Conservation (phyloP, 2,329 filamentous ascomycete genomes). For the Immersiporthe knoxdaviesiana region DNA sequence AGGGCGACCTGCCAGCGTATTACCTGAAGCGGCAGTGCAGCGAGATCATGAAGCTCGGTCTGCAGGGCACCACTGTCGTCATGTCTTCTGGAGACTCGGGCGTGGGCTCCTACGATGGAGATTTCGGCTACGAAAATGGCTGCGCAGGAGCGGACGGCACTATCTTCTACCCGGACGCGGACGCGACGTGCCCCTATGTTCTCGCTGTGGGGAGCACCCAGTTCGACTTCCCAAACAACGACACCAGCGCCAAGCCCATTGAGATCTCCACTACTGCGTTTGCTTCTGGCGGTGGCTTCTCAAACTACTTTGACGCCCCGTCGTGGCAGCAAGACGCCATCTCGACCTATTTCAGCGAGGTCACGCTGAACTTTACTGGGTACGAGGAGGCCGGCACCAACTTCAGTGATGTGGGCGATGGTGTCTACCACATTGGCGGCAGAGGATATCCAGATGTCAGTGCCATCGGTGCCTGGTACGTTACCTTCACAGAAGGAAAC, state of each 20-base stretch:
- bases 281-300: slow-evolving; percentile 41
- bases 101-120: slow-evolving; percentile 39
- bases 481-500: slow-evolving; percentile 40
- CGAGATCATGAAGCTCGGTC: slow-evolving; percentile 51
- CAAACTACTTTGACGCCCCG: slow-evolving; percentile 39
- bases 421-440: slow-evolving; percentile 48
- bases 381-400: slow-evolving; percentile 44
- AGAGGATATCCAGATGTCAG: slow-evolving; percentile 54
- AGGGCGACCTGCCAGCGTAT: slow-evolving; percentile 48
- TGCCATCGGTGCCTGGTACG: slow-evolving; percentile 45
- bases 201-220: slow-evolving; percentile 46
- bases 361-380: slow-evolving; percentile 35
- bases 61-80: slow-evolving; percentile 46
- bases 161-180: slow-evolving; percentile 50
- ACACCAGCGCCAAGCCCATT: slow-evolving; percentile 12
- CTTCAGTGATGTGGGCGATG: slow-evolving; percentile 38
- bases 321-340: slow-evolving; percentile 37
- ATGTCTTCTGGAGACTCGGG: slow-evolving; percentile 47
- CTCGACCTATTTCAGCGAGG: slow-evolving; percentile 33
- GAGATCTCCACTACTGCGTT: slow-evolving; percentile 35
- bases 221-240: slow-evolving; percentile 31
- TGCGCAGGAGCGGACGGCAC: slow-evolving; percentile 42
- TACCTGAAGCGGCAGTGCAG: slow-evolving; percentile 51
- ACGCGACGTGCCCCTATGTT: slow-evolving; percentile 52
- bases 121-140: slow-evolving; percentile 35